phyloP scores from a whole-genome alignment of 345 rosid genomes.

The Trapa incisa region DNA sequence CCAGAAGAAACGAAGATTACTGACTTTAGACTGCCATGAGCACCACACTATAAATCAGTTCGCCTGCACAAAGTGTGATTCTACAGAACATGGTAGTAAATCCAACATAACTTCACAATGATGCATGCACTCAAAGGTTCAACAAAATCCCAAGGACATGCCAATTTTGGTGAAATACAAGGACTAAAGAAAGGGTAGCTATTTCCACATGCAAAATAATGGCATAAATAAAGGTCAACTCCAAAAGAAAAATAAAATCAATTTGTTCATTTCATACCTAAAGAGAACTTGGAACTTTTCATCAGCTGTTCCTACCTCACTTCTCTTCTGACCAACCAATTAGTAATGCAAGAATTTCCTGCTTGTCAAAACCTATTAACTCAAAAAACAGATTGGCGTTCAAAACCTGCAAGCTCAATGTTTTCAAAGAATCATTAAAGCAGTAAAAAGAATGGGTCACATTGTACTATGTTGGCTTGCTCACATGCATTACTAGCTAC shows the following conservation, averaged over 20 bases:
- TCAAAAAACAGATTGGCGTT: neutral
- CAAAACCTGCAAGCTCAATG: neutral
- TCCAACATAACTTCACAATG: neutral
- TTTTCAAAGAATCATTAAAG: slow-evolving; percentile 3
- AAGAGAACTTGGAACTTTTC: neutral
- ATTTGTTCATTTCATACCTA: neutral
- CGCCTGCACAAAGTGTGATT: no score
- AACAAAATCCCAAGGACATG: neutral
- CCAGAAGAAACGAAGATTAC: no score
- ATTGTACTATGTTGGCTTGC: slow-evolving; percentile 1
- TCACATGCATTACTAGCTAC: slow-evolving; percentile 4
- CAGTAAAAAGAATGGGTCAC: slow-evolving; percentile 6
- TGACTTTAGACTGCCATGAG: no score
- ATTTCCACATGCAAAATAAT: neutral
- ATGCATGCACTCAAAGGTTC: neutral
- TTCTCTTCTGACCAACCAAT: neutral
- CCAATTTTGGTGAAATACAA: neutral
- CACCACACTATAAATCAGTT: no score
- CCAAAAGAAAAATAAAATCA: neutral
- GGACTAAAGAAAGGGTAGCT: neutral
- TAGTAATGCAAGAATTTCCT: neutral
- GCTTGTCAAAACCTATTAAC: neutral
- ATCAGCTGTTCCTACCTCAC: neutral
- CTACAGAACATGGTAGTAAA: neutral
- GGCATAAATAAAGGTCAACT: neutral